Percentiles rank a stretch among this genome's conserved stretches.
phyloP scores from a whole-genome alignment of 306 rosid species.

The Malus sieversii region DNA sequence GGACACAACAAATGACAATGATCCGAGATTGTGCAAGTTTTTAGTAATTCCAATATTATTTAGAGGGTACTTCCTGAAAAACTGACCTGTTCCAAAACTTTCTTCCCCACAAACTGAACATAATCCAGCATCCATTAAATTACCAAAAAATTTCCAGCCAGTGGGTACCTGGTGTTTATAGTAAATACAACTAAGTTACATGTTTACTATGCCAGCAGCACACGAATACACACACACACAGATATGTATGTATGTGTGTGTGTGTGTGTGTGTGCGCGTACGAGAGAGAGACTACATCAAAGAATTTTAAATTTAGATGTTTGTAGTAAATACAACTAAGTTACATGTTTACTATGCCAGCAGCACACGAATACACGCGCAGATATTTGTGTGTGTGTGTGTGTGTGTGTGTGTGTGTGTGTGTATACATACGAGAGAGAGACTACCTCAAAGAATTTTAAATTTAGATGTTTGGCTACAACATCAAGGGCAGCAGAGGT shows the following conservation, averaged over 20 bases:
- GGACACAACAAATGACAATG: slow-evolving; percentile 17
- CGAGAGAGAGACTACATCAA: too few relatives aligned
- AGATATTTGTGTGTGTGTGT: too few relatives aligned
- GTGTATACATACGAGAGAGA: background rate
- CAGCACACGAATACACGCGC: background rate
- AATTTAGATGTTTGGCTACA: slow-evolving; percentile 81
- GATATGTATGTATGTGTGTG: too few relatives aligned
- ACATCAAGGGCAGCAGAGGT: slow-evolving; percentile 99
- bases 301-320: too few relatives aligned
- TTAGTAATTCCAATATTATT: background rate
- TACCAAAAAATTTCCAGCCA: slow-evolving; percentile 98
- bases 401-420: too few relatives aligned
- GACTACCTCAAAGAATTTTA: slow-evolving; percentile 91
- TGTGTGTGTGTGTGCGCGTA: too few relatives aligned
- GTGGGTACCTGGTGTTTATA: slow-evolving; percentile 76
- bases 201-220: background rate
- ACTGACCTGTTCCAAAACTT: slow-evolving; percentile 96
- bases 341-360: background rate
- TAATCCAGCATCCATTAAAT: slow-evolving; percentile 92
- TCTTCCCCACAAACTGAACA: slow-evolving; percentile 98
- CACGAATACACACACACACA: fast-evolving
- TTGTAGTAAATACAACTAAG: background rate
- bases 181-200: background rate
- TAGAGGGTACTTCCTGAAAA: slow-evolving; percentile 7
- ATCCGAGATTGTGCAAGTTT: background rate